Evolutionary conservation across 2,329 filamentous ascomycete genomes (phyloP), one percentile per base, ranked within the genome.

Genomic region (Diplodia mutila): DNA sequence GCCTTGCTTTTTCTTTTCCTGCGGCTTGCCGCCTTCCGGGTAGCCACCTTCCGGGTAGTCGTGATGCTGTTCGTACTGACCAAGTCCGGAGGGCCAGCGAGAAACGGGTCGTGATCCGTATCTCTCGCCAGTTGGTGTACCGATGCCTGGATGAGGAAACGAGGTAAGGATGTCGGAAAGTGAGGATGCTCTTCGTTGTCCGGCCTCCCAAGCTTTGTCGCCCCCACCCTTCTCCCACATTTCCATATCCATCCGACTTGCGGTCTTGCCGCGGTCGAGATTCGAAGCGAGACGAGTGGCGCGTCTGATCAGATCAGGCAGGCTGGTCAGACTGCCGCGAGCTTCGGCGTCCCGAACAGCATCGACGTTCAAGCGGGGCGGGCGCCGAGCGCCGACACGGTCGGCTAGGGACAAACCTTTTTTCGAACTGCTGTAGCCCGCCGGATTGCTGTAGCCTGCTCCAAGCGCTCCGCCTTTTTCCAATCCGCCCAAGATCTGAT

Each of bases 241-340:
- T 72, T 81, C 78, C 71, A 86, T 77, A 21, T 84, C 85, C 7
- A 87, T 72, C 67, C 85, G 81, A 74, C 87, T 89, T 14, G 87
- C 87, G 23, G 88, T 89, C 71, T 81, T 90, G 14, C 94, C 94
- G 71, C 89, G 89, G 73, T 98, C 94, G 68, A 99, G 89, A 79
- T 97, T 93, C 0, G 92, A 88, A 18, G 94, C 94, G 46, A 98
- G 82, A 71, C 88, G 89, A 0, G 94, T 98, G 12, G 95, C 95
- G 72, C 95, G 88, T 74, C 89, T 86, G 72, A 99, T 98, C 69
- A 99, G 82, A 76, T 98, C 95, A 0, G 94, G 91, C 68, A 99
- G 82, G 79, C 94, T 97, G 1, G 95, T 98, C 70, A 97, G 84
- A 76, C 94, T 97, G 4, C 93, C 94, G 74, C 95, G 88, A 1